A percentile compares a stretch with the other conserved stretches of the same genome.
Evolutionary conservation across 2,329 filamentous ascomycete genomes (phyloP).

Genomic region (Talaromyces funiculosus): DNA sequence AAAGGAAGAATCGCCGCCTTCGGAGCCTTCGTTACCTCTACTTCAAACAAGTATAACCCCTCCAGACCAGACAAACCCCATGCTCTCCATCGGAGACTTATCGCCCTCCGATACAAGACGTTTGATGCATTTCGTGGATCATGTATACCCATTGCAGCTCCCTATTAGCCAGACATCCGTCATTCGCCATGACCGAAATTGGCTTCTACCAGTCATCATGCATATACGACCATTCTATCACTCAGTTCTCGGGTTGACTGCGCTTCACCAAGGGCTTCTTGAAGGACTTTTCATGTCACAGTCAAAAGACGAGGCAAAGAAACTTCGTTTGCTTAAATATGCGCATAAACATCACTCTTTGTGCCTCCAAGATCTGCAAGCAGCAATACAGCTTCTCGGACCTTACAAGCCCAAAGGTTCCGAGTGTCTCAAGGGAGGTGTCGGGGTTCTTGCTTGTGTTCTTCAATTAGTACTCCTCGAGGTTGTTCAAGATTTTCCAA

Average conservation of each 20-base stretch:
- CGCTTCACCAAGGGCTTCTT: background rate
- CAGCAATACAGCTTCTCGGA: background rate
- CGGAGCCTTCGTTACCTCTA: background rate
- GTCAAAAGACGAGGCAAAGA: background rate
- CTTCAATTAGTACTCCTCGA: constrained; percentile 3
- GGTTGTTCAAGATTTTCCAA: background rate
- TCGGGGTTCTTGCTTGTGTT: constrained; percentile 2
- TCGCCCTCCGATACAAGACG: constrained; percentile 2
- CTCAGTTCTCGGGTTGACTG: background rate
- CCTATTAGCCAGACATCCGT: background rate
- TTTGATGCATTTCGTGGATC: constrained; percentile 5
- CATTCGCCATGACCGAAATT: background rate
- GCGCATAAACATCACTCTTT: background rate
- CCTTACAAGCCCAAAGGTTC: background rate
- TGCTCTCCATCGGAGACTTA: background rate
- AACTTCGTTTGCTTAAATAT: background rate
- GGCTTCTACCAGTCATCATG: constrained; percentile 1
- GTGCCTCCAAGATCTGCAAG: background rate
- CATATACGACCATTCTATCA: constrained; percentile 5
- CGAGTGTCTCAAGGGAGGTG: background rate
- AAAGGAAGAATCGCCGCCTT: background rate
- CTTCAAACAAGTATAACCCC: background rate
- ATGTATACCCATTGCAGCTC: background rate
- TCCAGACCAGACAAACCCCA: background rate
- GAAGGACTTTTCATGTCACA: background rate